These are phyloP conservation scores for Saccharomycopsis guyanensis DNA, from an alignment of 805 yeast species.

Conservation along the genomic window DNA sequence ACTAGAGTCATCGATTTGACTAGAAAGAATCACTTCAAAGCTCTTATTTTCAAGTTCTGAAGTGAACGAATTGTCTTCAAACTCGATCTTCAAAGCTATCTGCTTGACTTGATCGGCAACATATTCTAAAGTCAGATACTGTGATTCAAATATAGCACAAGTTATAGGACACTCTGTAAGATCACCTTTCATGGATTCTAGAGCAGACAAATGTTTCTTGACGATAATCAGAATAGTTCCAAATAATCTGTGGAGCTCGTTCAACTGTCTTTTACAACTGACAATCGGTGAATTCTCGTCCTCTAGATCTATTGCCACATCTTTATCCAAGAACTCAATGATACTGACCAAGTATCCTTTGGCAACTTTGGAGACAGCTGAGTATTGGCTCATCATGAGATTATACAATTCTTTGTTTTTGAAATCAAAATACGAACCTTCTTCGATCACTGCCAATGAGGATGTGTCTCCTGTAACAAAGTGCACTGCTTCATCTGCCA, in stretches of 20 bases:
- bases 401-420: neutral
- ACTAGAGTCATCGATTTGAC: neutral
- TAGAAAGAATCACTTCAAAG: neutral
- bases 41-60: conserved; percentile 8
- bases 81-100: conserved; percentile 1
- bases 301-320: conserved; percentile 2
- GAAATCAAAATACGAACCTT: conserved; percentile 1
- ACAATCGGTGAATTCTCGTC: neutral
- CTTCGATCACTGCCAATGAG: neutral
- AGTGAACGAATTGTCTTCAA: conserved; percentile 7
- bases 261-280: neutral
- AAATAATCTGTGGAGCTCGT: neutral
- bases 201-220: neutral
- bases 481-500: too few species aligned
- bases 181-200: neutral
- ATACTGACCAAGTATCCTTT: neutral
- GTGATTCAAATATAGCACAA: neutral
- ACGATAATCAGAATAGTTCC: neutral
- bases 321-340: neutral
- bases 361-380: neutral
- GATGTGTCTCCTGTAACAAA: too few species aligned
- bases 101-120: neutral
- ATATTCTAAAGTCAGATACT: neutral
- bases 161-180: neutral
- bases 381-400: neutral